Evolutionary conservation across 768 basidiomycete genomes (phyloP), one percentile per base, ranked within the genome.

Genomic region (Panus rudis): DNA sequence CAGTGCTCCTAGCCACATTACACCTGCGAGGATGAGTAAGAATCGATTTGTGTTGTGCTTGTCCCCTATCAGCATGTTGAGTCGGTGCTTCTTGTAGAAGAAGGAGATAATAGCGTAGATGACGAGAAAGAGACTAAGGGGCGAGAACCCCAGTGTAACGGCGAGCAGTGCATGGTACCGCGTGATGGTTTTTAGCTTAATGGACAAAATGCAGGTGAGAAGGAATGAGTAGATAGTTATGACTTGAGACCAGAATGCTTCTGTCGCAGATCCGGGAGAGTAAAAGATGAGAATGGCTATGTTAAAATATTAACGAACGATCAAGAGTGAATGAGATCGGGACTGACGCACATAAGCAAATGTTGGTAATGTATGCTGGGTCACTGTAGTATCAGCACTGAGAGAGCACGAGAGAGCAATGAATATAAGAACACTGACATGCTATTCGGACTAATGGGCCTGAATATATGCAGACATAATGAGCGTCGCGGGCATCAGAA

Each of bases 241-340:
- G 42, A 33, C 4, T 20, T 43, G 42, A 12, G 31, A 43, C 27
- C 32, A 43, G 22, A 43, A 35, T 17, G 42, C 42, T 14, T 13
- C 42, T 24, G 16, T 7, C 5, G 33, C 42, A 7, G 14, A 19
- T 14, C 14, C 33, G 16, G 42, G 42, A 17, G 42, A 43, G 22
- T 43, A 43, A 24, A 43, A 43, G 6, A 34, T 20, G n/a, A 43
- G 17, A 28, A 43, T 6, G 17, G 42, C 42, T 43, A 19, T 11
- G 6, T 22, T 13, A 20, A 27, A n/a, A 17, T 23, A 17, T 39
- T 23, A 39, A 20, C 21, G 6, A 35, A 17, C 33, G 33, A 8
- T 35, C 16, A 16, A 7, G 33, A 10, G 10, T 8, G 8, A 35
- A 35, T 16, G 21, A 14, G 38, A 27, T 22, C 25, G 38, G 6